Conservation (phyloP, 352 stramenopile species). For the Globisporangium emineosum region DNA sequence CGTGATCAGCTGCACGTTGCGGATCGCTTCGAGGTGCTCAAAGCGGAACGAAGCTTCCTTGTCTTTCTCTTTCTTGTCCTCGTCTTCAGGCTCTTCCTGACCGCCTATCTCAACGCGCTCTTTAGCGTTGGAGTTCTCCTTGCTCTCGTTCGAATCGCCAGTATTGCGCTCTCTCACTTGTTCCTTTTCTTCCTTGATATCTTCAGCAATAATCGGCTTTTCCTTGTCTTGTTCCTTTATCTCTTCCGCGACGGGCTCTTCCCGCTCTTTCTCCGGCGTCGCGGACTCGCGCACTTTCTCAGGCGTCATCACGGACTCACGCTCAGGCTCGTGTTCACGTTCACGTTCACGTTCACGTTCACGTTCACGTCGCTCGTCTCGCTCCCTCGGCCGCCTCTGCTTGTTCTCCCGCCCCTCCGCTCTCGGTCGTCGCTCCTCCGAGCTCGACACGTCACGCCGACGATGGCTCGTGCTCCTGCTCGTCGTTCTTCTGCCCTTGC, state of each 20-base stretch:
- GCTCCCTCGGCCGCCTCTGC: background rate
- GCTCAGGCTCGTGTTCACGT: background rate
- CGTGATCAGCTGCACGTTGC: conserved; percentile 54
- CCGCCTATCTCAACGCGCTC: background rate
- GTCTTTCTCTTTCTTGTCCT: conserved; percentile 5
- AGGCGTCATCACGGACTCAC: background rate
- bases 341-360: background rate
- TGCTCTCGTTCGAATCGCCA: background rate
- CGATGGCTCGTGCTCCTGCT: conserved; percentile 7
- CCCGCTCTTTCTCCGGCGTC: background rate
- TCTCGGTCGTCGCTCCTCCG: conserved; percentile 3
- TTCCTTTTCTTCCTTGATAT: background rate
- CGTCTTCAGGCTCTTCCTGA: conserved; percentile 7
- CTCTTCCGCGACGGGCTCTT: background rate
- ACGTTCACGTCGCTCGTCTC: background rate
- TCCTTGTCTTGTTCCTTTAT: background rate
- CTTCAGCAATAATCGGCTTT: background rate
- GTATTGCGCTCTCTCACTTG: background rate
- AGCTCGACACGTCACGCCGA: background rate
- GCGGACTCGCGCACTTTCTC: background rate
- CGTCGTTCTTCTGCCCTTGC: background rate
- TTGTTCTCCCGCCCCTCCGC: background rate
- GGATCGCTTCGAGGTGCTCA: conserved; percentile 68
- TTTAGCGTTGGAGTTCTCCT: background rate
- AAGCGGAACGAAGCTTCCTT: conserved; percentile 16